phyloP scores from a whole-genome alignment of 257 asterid genomes.

The Parsonsia alboflavescens region DNA sequence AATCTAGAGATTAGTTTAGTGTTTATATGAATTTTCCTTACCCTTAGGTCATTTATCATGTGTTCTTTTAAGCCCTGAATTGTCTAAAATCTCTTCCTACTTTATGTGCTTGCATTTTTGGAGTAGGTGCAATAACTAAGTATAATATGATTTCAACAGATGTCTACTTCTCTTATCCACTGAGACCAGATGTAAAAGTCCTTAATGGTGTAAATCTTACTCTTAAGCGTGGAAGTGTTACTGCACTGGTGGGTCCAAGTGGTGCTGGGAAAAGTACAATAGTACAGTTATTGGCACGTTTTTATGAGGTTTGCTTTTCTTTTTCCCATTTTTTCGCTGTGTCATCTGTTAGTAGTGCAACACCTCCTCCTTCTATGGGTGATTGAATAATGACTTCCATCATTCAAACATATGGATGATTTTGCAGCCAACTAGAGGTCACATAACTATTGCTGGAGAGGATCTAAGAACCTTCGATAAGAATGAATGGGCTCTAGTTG shows the following conservation, averaged over 20 bases:
- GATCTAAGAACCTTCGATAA: conserved; percentile 87
- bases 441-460: conserved; percentile 94
- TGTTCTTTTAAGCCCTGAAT: neutral
- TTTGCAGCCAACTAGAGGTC: conserved; percentile 85
- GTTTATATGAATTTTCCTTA: neutral
- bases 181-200: conserved; percentile 88
- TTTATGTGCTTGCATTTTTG: neutral
- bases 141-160: conserved; percentile 36
- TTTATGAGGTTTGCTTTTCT: conserved; percentile 64
- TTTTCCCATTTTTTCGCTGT: neutral
- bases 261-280: conserved; percentile 98
- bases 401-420: neutral
- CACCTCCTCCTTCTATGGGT: neutral
- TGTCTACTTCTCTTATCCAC: conserved; percentile 85
- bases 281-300: conserved; percentile 92
- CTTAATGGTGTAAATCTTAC: conserved; percentile 71
- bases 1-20: neutral
- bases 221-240: conserved; percentile 73
- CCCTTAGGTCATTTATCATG: neutral
- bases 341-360: neutral
- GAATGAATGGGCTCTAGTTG: conserved; percentile 93
- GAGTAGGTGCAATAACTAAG: neutral
- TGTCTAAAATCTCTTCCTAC: conserved; percentile 5
- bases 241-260: conserved; percentile 96
- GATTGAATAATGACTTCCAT: neutral